Evolutionary conservation across 352 stramenopile genomes (phyloP), one percentile per base, ranked within the genome.

Genomic region (Elongisporangium prolatum): DNA sequence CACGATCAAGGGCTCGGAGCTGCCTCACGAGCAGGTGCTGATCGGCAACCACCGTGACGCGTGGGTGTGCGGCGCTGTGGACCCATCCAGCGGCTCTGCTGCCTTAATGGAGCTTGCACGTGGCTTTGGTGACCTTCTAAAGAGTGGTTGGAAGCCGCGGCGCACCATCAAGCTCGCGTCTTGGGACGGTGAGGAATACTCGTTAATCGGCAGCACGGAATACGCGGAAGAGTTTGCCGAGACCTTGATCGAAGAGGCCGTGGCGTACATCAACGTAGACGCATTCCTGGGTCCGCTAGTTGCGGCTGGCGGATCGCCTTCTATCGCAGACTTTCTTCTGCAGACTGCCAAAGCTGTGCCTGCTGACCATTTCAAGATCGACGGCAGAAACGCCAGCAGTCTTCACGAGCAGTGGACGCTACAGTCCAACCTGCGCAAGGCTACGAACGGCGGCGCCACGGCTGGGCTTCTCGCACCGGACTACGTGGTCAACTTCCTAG

Each of bases 231-330:
- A 81, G n/a, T 52, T 59, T 34, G 65, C 65, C 0, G 65, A 69
- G 50, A 57, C 73, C 21, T 50, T 86, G 11, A 65, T 86, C 9
- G 54, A 77, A 59, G 61, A 87, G 16, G 74, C 76, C 2, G 65
- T 81, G 0, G 75, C 77, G 4, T 95, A 93, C 65, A 72, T 95
- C n/a, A 95, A 95, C 57, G 78, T 89, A 4, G 85, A 95, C 57
- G 70, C 69, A 14, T 76, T 93, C 10, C 72, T 73, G 5, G 83
- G 85, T 25, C 61, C 67, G 17, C 34, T 67, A 17, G 67, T 90
- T 0, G 52, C 70, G 9, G 80, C 76, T 6, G 67, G 63, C 22
- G 75, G 72, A 20, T 86, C 74, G 37, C 82, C 80, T 1, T 80
- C 80, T 2, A 70, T 93, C 21, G 68, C 72, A 13, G 63, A 74